Base-by-base conservation (phyloP, 495 filamentous ascomycete genomes). In the Lepidopterella palustris region DNA sequence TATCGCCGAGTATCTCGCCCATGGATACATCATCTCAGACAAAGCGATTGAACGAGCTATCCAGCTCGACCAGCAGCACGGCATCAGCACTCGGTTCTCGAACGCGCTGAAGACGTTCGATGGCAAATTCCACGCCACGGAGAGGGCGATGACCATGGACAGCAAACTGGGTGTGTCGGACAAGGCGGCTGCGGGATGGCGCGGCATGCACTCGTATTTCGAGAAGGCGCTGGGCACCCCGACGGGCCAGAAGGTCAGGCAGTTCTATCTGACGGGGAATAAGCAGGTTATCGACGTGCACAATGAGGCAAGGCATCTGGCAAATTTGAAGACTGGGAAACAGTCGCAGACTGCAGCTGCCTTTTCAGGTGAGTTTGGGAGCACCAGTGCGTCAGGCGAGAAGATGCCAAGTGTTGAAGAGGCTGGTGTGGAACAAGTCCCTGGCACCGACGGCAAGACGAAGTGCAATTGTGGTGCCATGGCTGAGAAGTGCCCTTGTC, bases 261-360 rank as follows among this genome's bases (percentile, higher is more conserved):
- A 83, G 48, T 97, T 98, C 77, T 97, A 98, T 73, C 79, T 82
- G 8, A 78, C 86, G 58, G 80, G 85, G 56, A 82, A 84, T 70
- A 89, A 90, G 74, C 89, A 95, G 78, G 88, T 96, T 10, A 78
- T 88, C 51, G 93, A 98, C 65, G 92, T 98, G 55, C 92, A 97
- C 72, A 80, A 75, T 52, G 93, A 98, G 79, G 93, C 93, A 1
- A 79, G 83, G 49, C 84, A 92, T 62, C 77, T 98, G 27, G 91
- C 91, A 9, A 86, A 96, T 64, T 67, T 97, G 59, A 96, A 95
- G 83, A 84, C 83, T 26, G 76, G 80, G 58, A 90, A 79, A 80
- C 53, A 69, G 59, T 58, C 66, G n/a, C 62, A 57, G 13, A 52
- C 45, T 31, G 60, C 47, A 26, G 20, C 47, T 2, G 47, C 20